A percentile compares a stretch with the other conserved stretches of the same genome.
Evolutionary conservation across 78 protist genomes (phyloP).

Genomic region (Dictyostelium brefeldianum): DNA sequence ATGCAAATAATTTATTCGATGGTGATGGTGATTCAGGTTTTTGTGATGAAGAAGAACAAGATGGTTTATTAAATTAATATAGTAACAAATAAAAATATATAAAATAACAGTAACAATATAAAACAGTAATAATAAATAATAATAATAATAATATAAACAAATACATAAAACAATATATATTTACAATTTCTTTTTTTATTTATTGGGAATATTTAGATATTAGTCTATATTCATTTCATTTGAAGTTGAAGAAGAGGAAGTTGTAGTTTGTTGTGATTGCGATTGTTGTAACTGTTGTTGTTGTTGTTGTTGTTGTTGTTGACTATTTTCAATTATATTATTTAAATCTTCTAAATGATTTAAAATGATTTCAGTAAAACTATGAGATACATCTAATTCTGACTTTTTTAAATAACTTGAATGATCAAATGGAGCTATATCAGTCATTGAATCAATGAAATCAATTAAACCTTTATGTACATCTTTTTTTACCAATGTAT

Average conservation of each 20-base stretch:
- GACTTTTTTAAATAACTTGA: constrained; percentile 51
- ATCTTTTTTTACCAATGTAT: constrained; percentile 49
- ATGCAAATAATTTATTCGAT: not conserved
- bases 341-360: constrained; percentile 48
- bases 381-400: constrained; percentile 68
- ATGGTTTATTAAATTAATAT: not conserved
- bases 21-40: constrained; percentile 7
- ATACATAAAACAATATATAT: not conserved
- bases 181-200: too few species aligned
- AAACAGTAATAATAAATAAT: not conserved
- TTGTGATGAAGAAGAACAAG: constrained; percentile 12
- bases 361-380: constrained; percentile 44
- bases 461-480: constrained; percentile 72
- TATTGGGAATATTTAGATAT: not conserved
- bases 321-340: not conserved
- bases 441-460: constrained; percentile 77
- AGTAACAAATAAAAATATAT: not conserved
- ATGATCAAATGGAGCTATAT: constrained; percentile 74
- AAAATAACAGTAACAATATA: not conserved
- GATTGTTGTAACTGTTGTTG: not conserved
- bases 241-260: not conserved
- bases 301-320: constrained; percentile 5
- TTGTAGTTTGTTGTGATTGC: constrained; percentile 4
- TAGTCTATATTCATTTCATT: constrained; percentile 9
- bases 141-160: not conserved